phyloP scores from a whole-genome alignment of 2,329 filamentous ascomycete species.

The Colletotrichum liaoningense region DNA sequence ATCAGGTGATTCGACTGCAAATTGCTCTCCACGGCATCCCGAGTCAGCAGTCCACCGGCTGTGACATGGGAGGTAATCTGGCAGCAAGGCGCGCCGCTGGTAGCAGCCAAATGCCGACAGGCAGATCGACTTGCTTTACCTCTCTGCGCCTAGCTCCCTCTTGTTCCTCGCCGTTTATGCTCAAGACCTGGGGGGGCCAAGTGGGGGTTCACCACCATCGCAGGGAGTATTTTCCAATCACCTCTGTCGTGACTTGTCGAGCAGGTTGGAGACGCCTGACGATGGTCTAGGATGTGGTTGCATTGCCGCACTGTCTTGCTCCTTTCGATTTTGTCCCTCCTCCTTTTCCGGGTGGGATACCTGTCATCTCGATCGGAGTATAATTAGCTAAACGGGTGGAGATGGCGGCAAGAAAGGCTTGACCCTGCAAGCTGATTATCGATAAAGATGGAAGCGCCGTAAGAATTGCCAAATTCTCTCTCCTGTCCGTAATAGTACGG shows the following conservation, averaged over 20 bases:
- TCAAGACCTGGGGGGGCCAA: slow-evolving; percentile 18
- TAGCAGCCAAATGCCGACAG: slow-evolving; percentile 37
- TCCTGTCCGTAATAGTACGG: neutral
- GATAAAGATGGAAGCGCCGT: neutral
- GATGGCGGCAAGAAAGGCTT: slow-evolving; percentile 33
- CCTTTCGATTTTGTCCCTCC: slow-evolving; percentile 8
- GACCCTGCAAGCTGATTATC: slow-evolving; percentile 16
- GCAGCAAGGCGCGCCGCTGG: slow-evolving; percentile 26
- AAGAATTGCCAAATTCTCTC: neutral
- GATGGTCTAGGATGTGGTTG: neutral
- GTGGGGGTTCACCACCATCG: slow-evolving; percentile 11
- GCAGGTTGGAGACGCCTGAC: neutral
- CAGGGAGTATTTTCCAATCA: slow-evolving; percentile 19
- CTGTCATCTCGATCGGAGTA: slow-evolving; percentile 28
- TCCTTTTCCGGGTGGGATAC: slow-evolving; percentile 2
- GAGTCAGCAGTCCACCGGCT: slow-evolving; percentile 32
- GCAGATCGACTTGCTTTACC: slow-evolving; percentile 40
- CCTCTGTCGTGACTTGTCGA: slow-evolving; percentile 9
- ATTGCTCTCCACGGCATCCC: slow-evolving; percentile 27
- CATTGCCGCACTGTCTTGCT: neutral
- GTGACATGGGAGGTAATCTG: slow-evolving; percentile 34
- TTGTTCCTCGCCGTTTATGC: slow-evolving; percentile 6
- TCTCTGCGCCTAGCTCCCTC: slow-evolving; percentile 34
- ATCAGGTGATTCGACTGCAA: slow-evolving; percentile 24
- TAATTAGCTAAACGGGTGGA: slow-evolving; percentile 33